A percentile compares a stretch with the other conserved stretches of the same genome.
Conservation (phyloP, 179 eudicot species). For the Beta lomatogona region DNA sequence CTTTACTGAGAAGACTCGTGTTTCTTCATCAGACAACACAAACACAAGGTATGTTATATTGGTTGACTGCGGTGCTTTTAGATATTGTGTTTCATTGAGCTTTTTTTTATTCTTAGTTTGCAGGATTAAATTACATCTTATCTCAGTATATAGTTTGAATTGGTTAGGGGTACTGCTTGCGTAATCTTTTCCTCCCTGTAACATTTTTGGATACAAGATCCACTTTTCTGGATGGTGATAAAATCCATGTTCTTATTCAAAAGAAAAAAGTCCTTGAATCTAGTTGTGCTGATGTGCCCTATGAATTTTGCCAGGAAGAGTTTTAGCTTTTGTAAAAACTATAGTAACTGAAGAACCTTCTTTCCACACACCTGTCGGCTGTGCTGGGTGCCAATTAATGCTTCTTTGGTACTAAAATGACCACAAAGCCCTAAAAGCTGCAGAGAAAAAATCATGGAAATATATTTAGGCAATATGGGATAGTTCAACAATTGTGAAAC, state of each 20-base stretch:
- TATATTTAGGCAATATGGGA: neutral
- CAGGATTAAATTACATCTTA: neutral
- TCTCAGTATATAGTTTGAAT: neutral
- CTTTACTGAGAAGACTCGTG: conserved; percentile 52
- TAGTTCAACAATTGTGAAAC: neutral
- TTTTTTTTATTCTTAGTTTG: neutral
- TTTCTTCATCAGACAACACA: conserved; percentile 75
- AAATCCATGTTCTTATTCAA: neutral
- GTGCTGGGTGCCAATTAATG: neutral
- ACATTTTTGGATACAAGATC: neutral
- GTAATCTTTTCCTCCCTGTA: neutral
- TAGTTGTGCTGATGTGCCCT: neutral
- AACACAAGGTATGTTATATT: conserved; percentile 62
- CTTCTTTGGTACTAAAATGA: neutral
- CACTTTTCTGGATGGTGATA: conserved; percentile 1
- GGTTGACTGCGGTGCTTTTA: neutral
- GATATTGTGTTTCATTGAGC: neutral
- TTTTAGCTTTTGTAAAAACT: neutral
- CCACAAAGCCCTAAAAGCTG: neutral
- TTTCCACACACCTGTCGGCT: neutral
- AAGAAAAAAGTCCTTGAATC: neutral
- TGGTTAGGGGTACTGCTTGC: neutral
- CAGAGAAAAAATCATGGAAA: neutral
- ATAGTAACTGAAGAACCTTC: neutral
- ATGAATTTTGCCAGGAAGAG: neutral